Percentiles rank a stretch among this genome's conserved stretches.
Evolutionary conservation across 441 rosid species (phyloP).

Genomic region (Gossypium davidsonii): DNA sequence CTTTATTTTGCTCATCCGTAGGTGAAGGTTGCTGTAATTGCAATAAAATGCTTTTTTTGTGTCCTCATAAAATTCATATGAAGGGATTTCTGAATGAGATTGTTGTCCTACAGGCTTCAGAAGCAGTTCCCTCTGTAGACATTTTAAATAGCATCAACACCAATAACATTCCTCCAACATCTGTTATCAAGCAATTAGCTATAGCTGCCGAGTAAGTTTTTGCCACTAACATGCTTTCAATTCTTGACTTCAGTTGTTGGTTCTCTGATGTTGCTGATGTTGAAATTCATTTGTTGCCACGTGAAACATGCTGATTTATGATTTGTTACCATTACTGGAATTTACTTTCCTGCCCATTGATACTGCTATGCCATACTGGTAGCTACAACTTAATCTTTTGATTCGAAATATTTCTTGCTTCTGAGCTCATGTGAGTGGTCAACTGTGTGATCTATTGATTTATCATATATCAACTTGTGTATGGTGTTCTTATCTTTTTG

Average conservation of each 20-base stretch:
- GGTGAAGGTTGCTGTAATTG: background rate
- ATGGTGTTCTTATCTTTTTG: constrained; percentile 10
- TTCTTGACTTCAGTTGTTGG: background rate
- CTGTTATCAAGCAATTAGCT: constrained; percentile 76
- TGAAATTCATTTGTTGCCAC: background rate
- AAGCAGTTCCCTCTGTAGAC: constrained; percentile 44
- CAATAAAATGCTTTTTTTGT: background rate
- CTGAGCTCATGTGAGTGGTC: background rate
- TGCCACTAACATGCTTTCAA: background rate
- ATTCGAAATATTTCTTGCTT: background rate
- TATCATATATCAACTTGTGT: background rate
- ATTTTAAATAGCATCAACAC: constrained; percentile 46
- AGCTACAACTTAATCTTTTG: background rate
- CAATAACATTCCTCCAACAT: constrained; percentile 61
- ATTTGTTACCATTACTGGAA: background rate
- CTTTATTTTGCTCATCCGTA: background rate
- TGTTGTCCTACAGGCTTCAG: constrained; percentile 38
- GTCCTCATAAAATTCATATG: background rate
- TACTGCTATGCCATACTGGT: background rate
- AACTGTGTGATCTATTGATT: constrained; percentile 1
- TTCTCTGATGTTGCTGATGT: background rate
- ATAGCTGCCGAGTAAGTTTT: constrained; percentile 73
- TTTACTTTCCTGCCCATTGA: background rate
- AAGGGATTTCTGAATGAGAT: constrained; percentile 8
- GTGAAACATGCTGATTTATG: background rate